Percentiles rank a stretch among this genome's conserved stretches.
Evolutionary conservation across 306 rosid species (phyloP).

Genomic region (Vigna trinervia): DNA sequence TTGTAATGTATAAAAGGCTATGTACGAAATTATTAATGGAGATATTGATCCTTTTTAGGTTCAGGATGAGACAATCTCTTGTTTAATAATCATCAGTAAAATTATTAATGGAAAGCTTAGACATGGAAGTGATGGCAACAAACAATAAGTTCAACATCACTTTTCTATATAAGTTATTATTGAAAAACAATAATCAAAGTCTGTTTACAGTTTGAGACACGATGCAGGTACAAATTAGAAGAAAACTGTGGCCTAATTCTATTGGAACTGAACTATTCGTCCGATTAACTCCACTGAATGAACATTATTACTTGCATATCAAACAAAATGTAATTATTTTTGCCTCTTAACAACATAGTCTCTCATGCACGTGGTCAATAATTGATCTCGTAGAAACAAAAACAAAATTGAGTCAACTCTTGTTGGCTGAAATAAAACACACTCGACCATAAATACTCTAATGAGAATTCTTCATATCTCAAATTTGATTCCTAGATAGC

Average conservation of each 20-base stretch:
- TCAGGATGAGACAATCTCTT: neutral
- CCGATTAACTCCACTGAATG: neutral
- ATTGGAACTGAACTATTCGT: neutral
- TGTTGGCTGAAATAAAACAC: too few species aligned
- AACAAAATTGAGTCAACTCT: too few species aligned
- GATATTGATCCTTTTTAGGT: neutral
- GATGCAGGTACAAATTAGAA: neutral
- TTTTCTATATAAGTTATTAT: too few species aligned
- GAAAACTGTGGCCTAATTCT: constrained; percentile 8
- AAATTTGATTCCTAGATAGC: neutral
- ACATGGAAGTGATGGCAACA: neutral
- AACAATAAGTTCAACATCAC: neutral
- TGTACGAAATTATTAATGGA: neutral
- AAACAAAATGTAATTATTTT: too few species aligned
- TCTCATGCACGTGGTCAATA: too few species aligned
- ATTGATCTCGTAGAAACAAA: too few species aligned
- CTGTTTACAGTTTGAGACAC: constrained; percentile 17
- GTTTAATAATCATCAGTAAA: neutral
- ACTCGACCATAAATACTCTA: too few species aligned
- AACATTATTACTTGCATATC: too few species aligned
- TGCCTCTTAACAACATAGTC: too few species aligned
- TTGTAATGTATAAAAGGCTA: neutral
- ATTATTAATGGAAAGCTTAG: neutral
- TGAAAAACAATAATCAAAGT: neutral
- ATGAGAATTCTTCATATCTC: neutral